Evolutionary conservation across 2,329 filamentous ascomycete species (phyloP), one percentile per base, ranked within the genome.

Genomic region (Fusarium sp.): DNA sequence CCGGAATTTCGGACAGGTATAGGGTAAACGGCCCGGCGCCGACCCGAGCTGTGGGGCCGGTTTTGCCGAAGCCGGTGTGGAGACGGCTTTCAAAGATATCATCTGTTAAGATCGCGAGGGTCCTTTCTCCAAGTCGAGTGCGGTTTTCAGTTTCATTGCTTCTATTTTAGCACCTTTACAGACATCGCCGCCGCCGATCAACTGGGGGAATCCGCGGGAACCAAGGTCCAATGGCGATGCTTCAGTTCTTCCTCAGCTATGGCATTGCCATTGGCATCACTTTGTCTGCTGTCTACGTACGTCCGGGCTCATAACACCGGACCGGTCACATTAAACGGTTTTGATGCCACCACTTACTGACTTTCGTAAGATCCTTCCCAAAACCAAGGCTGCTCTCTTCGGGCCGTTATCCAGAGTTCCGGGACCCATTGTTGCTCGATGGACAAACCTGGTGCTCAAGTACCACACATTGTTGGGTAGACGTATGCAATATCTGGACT

Each of bases 401-500:
- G 59, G 53, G 4, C 59, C 53, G 0, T 14, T 58, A 4, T 61
- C 59, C 0, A 38, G 49, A 8, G 42, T 61, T 2, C 58, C 53
- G 5, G 58, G 58, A 0, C 59, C 59, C n/a, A 0, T 4, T 3
- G 10, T 29, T 4, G 59, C 53, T 13, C 53, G 53, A 6, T 61
- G 59, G 53, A 61, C 59, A 7, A 58, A 46, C 3, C 16, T 61
- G 0, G 29, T 58, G 0, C 18, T 46, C 7, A 58, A 49, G 6
- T 61, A 58, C 16, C 4, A 58, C 10, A 61, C 59, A 0, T n/a
- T 61, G 2, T 29, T 13, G 2, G 53, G 59, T 4, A 40, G 4
- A 1, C 53, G 59, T 4, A 61, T 61, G 23, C 59, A 61, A 4
- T 61, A 58, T 9, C 11, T 61, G 10, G 40, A 61, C 8, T 40